Base-by-base conservation (phyloP, 1,284 basidiomycete species). In the Porphyrellus sp. region DNA sequence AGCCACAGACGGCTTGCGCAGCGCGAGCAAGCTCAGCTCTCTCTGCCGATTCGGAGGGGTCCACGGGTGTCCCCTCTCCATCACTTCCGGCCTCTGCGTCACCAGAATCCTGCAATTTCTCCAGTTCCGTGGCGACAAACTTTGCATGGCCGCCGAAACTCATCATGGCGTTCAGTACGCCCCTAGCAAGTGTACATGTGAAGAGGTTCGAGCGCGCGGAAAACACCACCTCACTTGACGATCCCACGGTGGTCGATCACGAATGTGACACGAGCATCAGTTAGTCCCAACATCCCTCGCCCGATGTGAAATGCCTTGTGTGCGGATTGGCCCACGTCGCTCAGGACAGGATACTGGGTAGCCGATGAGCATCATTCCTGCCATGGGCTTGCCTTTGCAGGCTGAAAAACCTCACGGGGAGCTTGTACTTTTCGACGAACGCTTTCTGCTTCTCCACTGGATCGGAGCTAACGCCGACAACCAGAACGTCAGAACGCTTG, bases 391-490 rank as follows among this genome's bases (percentile, higher is more conserved):
- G 11, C 18, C 23, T 15, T 23, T 34, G 34, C 38, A 16, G 6
- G 39, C 24, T 9, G 28, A 23, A 28, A 46, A 37, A 40, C 25
- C 78, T 63, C 62, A 85, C 86, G 5, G 80, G 79, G 52, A 92
- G 73, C 40, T 82, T 81, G 57, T 91, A 65, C 62, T 87, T 82
- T 60, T 87, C 83, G 5, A 82, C 86, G 62, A 91, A 91, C 11
- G 73, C 63, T 68, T 83, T 83, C 70, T 91, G 86, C 60, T 85
- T 85, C 51, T 79, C 77, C 15, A 89, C 81, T 0, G 83, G 63
- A 64, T 91, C 87, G 41, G 76, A 72, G 63, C 85, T 88, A 52
- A 92, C 74, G 7, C 90, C 89, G 34, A 93, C 72, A 27, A 92
- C 75, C 43, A 79, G 72, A 38, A 88, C 77, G 41, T 83, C 80